phyloP scores from a whole-genome alignment of 805 yeast genomes.

The Candida vartiovaarae region DNA sequence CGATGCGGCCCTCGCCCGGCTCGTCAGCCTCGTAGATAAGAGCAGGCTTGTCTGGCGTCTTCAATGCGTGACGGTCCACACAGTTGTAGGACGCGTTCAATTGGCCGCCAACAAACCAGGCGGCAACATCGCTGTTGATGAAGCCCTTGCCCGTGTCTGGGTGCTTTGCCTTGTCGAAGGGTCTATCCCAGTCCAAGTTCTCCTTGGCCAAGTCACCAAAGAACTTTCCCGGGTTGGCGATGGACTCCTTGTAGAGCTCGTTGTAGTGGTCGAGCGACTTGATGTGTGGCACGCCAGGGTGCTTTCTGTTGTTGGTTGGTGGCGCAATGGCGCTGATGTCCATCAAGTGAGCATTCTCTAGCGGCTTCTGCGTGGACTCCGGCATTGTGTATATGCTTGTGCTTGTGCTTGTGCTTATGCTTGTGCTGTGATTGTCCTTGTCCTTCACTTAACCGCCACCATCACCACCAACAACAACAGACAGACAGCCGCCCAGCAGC shows the following conservation, averaged over 20 bases:
- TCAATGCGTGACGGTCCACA: constrained; percentile 75
- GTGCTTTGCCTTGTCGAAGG: constrained; percentile 61
- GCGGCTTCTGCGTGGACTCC: constrained; percentile 13
- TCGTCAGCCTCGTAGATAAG: constrained; percentile 79
- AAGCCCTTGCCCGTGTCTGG: constrained; percentile 36
- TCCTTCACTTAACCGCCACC: no score
- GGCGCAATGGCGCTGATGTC: constrained; percentile 22
- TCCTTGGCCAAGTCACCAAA: constrained; percentile 74
- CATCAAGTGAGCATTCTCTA: constrained; percentile 26
- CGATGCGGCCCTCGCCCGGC: constrained; percentile 50
- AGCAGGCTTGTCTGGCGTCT: constrained; percentile 66
- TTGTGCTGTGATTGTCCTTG: no score
- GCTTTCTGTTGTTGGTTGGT: constrained; percentile 19
- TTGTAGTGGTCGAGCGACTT: constrained; percentile 55
- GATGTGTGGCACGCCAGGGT: constrained; percentile 20
- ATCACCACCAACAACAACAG: no score
- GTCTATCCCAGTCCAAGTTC: constrained; percentile 73
- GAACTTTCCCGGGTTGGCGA: constrained; percentile 74
- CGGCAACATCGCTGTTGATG: constrained; percentile 42
- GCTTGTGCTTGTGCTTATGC: no score
- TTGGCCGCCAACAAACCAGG: constrained; percentile 79
- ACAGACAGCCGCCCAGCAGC: no score
- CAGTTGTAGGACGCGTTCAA: constrained; percentile 75
- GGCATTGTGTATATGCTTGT: constrained; percentile 10
- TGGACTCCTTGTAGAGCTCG: constrained; percentile 67